Evolutionary conservation across 768 basidiomycete species (phyloP).

Genomic region (Leccinum barrowsii): DNA sequence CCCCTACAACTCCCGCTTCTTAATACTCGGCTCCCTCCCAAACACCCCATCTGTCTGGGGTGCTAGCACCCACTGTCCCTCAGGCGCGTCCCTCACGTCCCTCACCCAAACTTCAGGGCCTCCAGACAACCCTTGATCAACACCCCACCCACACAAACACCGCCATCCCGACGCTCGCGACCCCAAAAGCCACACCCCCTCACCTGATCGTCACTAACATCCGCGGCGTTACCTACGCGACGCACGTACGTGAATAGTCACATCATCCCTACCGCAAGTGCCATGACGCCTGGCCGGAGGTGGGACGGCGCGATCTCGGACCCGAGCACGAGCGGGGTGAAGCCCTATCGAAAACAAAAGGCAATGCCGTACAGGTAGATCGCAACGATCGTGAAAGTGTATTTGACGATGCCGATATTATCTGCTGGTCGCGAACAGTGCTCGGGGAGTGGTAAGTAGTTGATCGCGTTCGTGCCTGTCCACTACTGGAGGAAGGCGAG

Average conservation of each 20-base stretch:
- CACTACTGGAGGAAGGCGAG: constrained; percentile 37
- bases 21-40: constrained; percentile 20
- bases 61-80: constrained; percentile 12
- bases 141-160: constrained; percentile 28
- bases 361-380: constrained; percentile 36
- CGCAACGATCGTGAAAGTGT: constrained; percentile 30
- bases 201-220: constrained; percentile 23
- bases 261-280: constrained; percentile 30
- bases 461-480: constrained; percentile 40
- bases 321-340: constrained; percentile 32
- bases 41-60: constrained; percentile 10
- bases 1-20: constrained; percentile 20
- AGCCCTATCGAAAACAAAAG: constrained; percentile 31
- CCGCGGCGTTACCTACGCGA: constrained; percentile 35
- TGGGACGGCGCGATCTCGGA: constrained; percentile 36
- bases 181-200: constrained; percentile 29
- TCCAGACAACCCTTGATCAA: constrained; percentile 27
- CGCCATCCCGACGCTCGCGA: constrained; percentile 30
- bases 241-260: constrained; percentile 36
- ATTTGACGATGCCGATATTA: constrained; percentile 39
- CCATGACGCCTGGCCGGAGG: constrained; percentile 30
- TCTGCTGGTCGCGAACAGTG: constrained; percentile 38
- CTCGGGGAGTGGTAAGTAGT: constrained; percentile 29
- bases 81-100: constrained; percentile 33
- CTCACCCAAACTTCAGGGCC: constrained; percentile 22